These are phyloP conservation scores for Bruguiera hainesii DNA, from an alignment of 441 rosid genomes.

Conservation along the genomic window DNA sequence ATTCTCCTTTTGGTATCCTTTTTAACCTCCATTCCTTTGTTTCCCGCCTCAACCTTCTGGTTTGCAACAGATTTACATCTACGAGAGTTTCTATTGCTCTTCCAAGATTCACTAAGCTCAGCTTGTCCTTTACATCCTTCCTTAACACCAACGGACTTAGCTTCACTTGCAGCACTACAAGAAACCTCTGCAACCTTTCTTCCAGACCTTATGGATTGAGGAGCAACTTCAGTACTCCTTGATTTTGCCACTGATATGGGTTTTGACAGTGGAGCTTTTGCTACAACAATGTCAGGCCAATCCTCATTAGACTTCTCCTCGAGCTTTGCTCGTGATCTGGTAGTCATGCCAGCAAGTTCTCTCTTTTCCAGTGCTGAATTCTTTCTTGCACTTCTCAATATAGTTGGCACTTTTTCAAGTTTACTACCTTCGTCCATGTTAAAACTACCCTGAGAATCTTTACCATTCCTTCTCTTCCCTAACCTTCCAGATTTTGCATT, in stretches of 20 bases:
- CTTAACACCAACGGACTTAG: constrained; percentile 9
- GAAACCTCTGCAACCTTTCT: constrained; percentile 1
- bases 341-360: constrained; percentile 15
- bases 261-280: too few species aligned
- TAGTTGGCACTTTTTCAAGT: too few species aligned
- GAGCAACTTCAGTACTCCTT: too few species aligned
- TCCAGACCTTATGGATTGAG: neutral
- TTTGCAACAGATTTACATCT: constrained; percentile 21
- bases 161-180: constrained; percentile 9
- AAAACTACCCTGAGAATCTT: neutral
- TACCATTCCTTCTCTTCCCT: neutral
- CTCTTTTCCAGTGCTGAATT: neutral
- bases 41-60: constrained; percentile 14
- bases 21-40: constrained; percentile 1
- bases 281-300: neutral
- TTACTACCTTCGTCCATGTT: too few species aligned
- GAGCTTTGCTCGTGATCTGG: constrained; percentile 21
- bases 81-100: constrained; percentile 15
- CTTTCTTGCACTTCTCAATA: neutral
- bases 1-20: constrained; percentile 16
- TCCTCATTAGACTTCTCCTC: neutral
- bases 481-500: neutral
- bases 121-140: constrained; percentile 1
- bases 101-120: constrained; percentile 14
- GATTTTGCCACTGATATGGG: too few species aligned